A percentile compares a stretch with the other conserved stretches of the same genome.
Conservation (phyloP, 1,139 yeast species). For the Hanseniaspora uvarum region DNA sequence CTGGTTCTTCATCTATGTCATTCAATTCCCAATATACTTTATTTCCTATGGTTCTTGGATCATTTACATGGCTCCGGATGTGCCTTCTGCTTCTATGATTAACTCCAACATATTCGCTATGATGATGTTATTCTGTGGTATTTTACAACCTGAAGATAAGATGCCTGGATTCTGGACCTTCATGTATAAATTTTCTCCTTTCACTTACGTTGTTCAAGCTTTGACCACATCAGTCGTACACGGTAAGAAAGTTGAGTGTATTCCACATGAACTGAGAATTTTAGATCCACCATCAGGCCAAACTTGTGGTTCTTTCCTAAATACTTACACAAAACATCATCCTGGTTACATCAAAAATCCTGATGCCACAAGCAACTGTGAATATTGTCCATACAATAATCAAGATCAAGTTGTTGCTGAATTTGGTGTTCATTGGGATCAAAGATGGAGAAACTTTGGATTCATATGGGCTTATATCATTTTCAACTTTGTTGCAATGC, state of each 20-base stretch:
- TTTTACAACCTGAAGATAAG: constrained; percentile 38
- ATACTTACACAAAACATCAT: constrained; percentile 31
- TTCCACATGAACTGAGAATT: constrained; percentile 36
- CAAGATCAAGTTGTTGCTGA: constrained; percentile 38
- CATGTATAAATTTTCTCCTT: constrained; percentile 48
- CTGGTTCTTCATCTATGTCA: constrained; percentile 37
- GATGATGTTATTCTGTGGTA: constrained; percentile 50
- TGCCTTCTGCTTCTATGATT: constrained; percentile 41
- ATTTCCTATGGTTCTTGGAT: constrained; percentile 42
- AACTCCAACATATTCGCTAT: constrained; percentile 41
- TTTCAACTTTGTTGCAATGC: constrained; percentile 40
- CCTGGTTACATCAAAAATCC: constrained; percentile 41
- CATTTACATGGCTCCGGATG: constrained; percentile 42
- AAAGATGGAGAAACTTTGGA: constrained; percentile 55
- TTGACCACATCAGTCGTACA: constrained; percentile 40
- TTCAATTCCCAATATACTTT: constrained; percentile 39
- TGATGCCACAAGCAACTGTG: constrained; percentile 36
- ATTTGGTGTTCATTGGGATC: constrained; percentile 34
- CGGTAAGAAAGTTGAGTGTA: constrained; percentile 37
- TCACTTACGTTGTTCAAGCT: constrained; percentile 45
- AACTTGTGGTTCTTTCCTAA: constrained; percentile 39
- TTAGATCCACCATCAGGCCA: constrained; percentile 45
- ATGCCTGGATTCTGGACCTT: constrained; percentile 53
- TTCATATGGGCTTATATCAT: constrained; percentile 42
- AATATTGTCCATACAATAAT: constrained; percentile 39